Evolutionary conservation across 2,329 filamentous ascomycete genomes (phyloP).

Genomic region (Sporothrix brunneoviolacea): DNA sequence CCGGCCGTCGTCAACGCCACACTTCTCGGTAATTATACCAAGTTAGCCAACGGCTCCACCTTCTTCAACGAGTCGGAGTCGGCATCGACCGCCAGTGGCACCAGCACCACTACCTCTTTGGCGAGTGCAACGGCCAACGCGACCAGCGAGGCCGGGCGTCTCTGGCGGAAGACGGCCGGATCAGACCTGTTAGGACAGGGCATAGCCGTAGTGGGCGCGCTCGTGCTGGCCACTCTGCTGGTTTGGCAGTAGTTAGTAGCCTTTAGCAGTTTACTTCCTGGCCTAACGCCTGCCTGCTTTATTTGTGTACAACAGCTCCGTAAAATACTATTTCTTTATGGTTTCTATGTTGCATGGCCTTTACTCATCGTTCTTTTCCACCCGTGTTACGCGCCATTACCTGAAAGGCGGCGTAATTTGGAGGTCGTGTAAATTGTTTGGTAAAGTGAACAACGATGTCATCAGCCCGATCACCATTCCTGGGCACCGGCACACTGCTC

Average conservation of each 20-base stretch:
- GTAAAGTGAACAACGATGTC: too few species aligned
- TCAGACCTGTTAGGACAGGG: background rate
- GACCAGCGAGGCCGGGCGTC: background rate
- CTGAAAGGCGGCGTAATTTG: too few species aligned
- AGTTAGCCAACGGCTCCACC: conserved; percentile 10
- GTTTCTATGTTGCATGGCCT: too few species aligned
- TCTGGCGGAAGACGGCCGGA: background rate
- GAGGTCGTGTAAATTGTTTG: too few species aligned
- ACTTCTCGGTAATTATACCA: conserved; percentile 13
- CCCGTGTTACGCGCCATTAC: too few species aligned
- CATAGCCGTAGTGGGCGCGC: background rate
- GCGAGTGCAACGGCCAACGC: background rate
- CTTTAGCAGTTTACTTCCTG: background rate
- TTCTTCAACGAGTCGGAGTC: background rate
- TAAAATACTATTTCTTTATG: background rate
- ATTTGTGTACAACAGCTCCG: background rate
- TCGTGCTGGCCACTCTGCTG: background rate
- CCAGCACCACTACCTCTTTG: background rate
- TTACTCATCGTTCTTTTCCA: too few species aligned
- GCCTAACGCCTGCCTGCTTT: background rate
- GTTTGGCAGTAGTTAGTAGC: background rate
- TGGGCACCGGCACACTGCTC: too few species aligned
- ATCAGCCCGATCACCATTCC: too few species aligned
- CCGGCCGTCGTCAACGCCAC: conserved; percentile 12
- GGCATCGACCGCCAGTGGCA: background rate